phyloP scores from a whole-genome alignment of 805 yeast genomes.

The Spathaspora hagerdaliae region DNA sequence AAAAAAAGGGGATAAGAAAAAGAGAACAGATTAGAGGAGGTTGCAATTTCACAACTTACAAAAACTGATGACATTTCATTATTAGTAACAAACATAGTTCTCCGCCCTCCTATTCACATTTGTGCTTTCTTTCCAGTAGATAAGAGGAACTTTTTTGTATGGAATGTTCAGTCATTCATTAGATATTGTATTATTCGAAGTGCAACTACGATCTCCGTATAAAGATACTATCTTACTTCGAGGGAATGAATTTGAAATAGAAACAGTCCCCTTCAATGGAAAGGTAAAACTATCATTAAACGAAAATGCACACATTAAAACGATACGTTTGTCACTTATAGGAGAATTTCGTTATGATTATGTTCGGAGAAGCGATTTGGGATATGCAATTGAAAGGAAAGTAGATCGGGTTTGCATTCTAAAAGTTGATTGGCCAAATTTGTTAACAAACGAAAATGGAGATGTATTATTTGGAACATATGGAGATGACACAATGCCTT shows the following conservation, averaged over 20 bases:
- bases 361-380: slow-evolving; percentile 26
- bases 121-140: too few species aligned
- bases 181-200: slow-evolving; percentile 32
- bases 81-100: too few species aligned
- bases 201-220: slow-evolving; percentile 35
- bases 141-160: neutral
- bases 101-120: too few species aligned
- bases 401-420: slow-evolving; percentile 37
- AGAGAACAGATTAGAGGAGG: too few species aligned
- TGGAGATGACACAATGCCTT: slow-evolving; percentile 30
- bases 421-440: slow-evolving; percentile 46
- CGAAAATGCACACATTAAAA: slow-evolving; percentile 36
- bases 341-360: slow-evolving; percentile 45
- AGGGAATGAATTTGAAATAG: slow-evolving; percentile 44
- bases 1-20: too few species aligned
- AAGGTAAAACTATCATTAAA: slow-evolving; percentile 44
- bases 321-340: slow-evolving; percentile 32
- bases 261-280: slow-evolving; percentile 41
- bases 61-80: too few species aligned
- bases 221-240: slow-evolving; percentile 39
- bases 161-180: slow-evolving; percentile 7
- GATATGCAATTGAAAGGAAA: slow-evolving; percentile 28
- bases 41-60: too few species aligned
- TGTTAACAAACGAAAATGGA: slow-evolving; percentile 39
- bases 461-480: slow-evolving; percentile 36